phyloP scores from a whole-genome alignment of 208 protist species.

The Leishmania mexicana region DNA sequence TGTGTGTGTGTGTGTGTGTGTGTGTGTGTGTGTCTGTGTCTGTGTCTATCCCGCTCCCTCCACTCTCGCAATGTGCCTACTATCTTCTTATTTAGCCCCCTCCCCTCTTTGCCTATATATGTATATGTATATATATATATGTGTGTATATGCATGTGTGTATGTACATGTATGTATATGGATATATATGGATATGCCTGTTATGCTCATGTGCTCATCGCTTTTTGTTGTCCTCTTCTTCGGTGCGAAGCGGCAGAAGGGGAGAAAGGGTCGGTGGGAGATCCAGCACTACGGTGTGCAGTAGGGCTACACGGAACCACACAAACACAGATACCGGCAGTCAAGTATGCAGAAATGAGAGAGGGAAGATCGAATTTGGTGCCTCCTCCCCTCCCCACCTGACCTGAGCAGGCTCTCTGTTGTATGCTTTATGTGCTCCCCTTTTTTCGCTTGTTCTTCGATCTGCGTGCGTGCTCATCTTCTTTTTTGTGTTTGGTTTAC shows the following conservation, averaged over 20 bases:
- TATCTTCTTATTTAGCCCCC: no score
- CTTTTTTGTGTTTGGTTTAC: not conserved
- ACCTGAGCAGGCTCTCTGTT: not conserved
- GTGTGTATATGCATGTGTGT: not conserved
- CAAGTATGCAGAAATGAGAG: not conserved
- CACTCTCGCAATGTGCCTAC: not conserved
- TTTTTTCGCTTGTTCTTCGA: not conserved
- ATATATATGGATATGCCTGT: not conserved
- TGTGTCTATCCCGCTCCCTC: not conserved
- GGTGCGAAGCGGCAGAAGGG: not conserved
- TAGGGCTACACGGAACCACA: not conserved
- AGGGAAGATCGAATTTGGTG: not conserved
- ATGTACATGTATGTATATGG: no score
- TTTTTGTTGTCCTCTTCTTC: not conserved
- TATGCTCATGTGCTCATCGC: not conserved
- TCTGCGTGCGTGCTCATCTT: no score
- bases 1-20: not conserved
- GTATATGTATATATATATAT: not conserved
- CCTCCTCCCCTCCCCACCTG: not conserved
- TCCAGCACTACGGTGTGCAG: not conserved
- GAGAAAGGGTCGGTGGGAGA: not conserved
- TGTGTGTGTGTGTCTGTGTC: not conserved
- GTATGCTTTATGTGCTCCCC: not conserved
- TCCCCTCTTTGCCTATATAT: not conserved
- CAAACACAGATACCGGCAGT: not conserved